Percentiles rank a stretch among this genome's conserved stretches.
These are phyloP conservation scores for Coemansia biformis DNA, from an alignment of 192 early-diverging fungal genomes.

Conservation along the genomic window DNA sequence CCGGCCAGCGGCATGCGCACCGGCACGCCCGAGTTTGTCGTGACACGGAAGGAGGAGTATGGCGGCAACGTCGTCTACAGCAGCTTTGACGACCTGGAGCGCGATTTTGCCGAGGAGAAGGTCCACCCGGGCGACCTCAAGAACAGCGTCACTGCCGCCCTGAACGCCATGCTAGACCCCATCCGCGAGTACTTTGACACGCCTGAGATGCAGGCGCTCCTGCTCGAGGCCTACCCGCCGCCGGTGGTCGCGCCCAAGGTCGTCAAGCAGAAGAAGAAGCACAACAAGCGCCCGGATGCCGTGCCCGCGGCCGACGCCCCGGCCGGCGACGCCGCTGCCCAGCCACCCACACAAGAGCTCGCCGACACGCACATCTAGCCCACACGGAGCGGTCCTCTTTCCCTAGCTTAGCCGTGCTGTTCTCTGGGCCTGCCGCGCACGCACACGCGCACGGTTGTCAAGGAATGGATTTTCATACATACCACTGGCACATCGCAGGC, in stretches of 20 bases:
- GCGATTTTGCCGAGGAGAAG: slow-evolving; percentile 80
- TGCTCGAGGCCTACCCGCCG: slow-evolving; percentile 80
- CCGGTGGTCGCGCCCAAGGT: slow-evolving; percentile 49
- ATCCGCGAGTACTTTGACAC: slow-evolving; percentile 71
- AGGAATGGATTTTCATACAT: too few relatives aligned
- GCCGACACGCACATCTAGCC: slow-evolving; percentile 18
- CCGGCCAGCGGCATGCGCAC: slow-evolving; percentile 71
- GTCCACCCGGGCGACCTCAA: slow-evolving; percentile 96
- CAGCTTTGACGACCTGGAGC: slow-evolving; percentile 65
- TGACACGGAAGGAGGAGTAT: slow-evolving; percentile 80
- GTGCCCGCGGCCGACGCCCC: too few relatives aligned
- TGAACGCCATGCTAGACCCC: slow-evolving; percentile 84
- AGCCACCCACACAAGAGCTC: slow-evolving; percentile 23
- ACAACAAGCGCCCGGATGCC: slow-evolving; percentile 50
- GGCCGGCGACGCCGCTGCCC: slow-evolving; percentile 2
- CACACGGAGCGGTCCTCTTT: not conserved
- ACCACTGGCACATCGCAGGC: too few relatives aligned
- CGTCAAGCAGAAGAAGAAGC: slow-evolving; percentile 56
- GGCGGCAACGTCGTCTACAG: slow-evolving; percentile 82
- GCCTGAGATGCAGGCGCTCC: slow-evolving; percentile 65
- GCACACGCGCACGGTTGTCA: too few relatives aligned
- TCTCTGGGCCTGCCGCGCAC: too few relatives aligned
- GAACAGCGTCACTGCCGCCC: slow-evolving; percentile 69
- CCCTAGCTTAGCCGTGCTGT: too few relatives aligned
- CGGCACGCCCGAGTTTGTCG: slow-evolving; percentile 52